Percentiles rank a stretch among this genome's conserved stretches.
These are phyloP conservation scores for Arthrobotrys sinensis DNA, from an alignment of 2,329 filamentous ascomycete genomes.

Conservation along the genomic window DNA sequence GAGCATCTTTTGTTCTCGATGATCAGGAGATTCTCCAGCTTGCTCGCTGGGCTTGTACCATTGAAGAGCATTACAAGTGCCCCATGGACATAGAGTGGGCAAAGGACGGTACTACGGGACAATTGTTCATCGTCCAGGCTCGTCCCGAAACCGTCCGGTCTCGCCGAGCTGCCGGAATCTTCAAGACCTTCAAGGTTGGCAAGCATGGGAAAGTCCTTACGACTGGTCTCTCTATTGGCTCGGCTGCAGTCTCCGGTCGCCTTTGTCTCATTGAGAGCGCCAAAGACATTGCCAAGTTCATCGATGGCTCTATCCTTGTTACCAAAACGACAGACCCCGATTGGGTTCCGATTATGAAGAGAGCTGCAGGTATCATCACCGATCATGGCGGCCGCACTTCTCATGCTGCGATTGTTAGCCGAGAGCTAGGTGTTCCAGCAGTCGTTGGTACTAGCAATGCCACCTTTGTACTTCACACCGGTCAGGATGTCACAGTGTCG, in stretches of 20 bases:
- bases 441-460: conserved; percentile 66
- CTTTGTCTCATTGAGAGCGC: conserved; percentile 66
- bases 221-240: conserved; percentile 66
- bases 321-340: conserved; percentile 67
- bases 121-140: conserved; percentile 67
- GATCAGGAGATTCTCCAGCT: conserved; percentile 67
- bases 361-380: conserved; percentile 67
- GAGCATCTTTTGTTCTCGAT: conserved; percentile 65
- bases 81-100: conserved; percentile 69
- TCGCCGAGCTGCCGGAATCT: conserved; percentile 55
- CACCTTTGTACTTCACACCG: conserved; percentile 66
- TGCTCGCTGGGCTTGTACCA: conserved; percentile 66
- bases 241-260: conserved; percentile 66
- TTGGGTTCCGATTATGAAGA: conserved; percentile 68
- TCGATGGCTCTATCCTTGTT: conserved; percentile 67
- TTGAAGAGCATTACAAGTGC: conserved; percentile 67
- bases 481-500: conserved; percentile 67
- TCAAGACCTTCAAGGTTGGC: conserved; percentile 66
- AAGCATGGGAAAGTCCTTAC: conserved; percentile 60
- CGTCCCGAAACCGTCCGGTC: conserved; percentile 68
- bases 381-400: conserved; percentile 68
- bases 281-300: conserved; percentile 66
- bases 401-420: conserved; percentile 69
- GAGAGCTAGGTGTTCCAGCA: conserved; percentile 67
- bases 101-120: conserved; percentile 62